phyloP scores from a whole-genome alignment of 2,329 filamentous ascomycete genomes.

The Eutypa lata region DNA sequence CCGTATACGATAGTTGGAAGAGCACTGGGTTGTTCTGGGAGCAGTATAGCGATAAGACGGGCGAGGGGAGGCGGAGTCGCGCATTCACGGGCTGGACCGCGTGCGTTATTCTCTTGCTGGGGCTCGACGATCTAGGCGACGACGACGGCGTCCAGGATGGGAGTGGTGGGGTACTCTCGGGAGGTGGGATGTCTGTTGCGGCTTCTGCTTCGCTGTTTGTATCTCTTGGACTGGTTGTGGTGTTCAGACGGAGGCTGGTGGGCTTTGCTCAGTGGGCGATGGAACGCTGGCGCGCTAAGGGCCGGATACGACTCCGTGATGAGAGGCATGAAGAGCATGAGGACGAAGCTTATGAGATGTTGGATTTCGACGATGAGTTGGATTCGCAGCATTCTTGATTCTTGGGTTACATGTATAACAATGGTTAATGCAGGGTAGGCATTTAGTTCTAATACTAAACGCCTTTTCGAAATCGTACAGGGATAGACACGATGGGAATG shows the following conservation, averaged over 20 bases:
- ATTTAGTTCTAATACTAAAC: no score
- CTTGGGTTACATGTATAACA: no score
- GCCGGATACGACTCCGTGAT: background rate
- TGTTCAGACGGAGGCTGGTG: background rate
- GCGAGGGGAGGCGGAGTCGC: slow-evolving; percentile 63
- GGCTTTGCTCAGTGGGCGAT: background rate
- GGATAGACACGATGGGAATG: no score
- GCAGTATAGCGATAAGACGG: slow-evolving; percentile 67
- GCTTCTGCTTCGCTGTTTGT: background rate
- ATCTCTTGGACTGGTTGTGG: background rate
- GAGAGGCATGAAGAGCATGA: background rate
- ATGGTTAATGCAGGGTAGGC: no score
- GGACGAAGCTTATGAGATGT: no score
- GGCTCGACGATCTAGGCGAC: slow-evolving; percentile 46
- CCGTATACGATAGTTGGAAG: slow-evolving; percentile 50
- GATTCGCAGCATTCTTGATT: background rate
- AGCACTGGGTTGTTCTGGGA: slow-evolving; percentile 70
- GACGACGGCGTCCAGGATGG: background rate
- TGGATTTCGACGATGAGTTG: no score
- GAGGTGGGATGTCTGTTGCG: background rate
- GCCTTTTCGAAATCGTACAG: no score
- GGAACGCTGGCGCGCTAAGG: background rate
- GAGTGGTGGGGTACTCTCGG: no score
- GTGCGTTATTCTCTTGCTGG: slow-evolving; percentile 68
- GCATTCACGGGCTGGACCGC: slow-evolving; percentile 75